Evolutionary conservation across 163 green algal genomes (phyloP), one percentile per base, ranked within the genome.

Genomic region (Chlamydomonas reinhardtii): DNA sequence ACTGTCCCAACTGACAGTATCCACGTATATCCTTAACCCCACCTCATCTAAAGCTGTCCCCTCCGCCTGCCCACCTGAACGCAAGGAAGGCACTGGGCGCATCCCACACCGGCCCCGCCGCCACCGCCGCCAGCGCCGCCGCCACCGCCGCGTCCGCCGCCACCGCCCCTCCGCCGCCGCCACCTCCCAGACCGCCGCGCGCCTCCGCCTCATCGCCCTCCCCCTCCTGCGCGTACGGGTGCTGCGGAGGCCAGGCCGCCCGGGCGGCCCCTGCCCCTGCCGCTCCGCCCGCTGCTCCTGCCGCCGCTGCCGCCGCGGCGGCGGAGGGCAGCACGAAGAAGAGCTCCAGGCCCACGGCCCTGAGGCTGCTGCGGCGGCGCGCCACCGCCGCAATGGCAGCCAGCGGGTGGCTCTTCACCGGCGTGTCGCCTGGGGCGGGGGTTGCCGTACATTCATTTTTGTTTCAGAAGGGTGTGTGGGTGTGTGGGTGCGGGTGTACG

Each of bases 81-180:
- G 94, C 86, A 88, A 98, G 97, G 87, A 98, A 97, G 3, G 94
- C 96, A 64, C 76, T 94, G 69, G 96, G 91, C 2, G 90, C 86
- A 54, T 96, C 94, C 95, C 96, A 98, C 92, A 74, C 15, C 35
- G 69, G 85, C 22, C 68, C 37, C 20, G 61, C 17, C 56, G 29
- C 68, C 66, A 69, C 31, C 31, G 32, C 52, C 54, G 74, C 74
- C 56, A 82, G 61, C 76, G 73, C 32, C 20, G 31, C 48, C 22
- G 76, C 17, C 43, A 34, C 69, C 16, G 90, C 82, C 29, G 85
- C 54, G 54, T 94, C 94, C 66, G 94, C 93, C 22, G 39, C 39
- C 89, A n/a, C 61, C 8, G 39, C 39, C 14, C 72, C 31, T 56
- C 39, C 43, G 39, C 72, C 29, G 2, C 48, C 37, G 0, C 37